phyloP scores from a whole-genome alignment of 2,329 filamentous ascomycete species.

The Colletotrichum simmondsii region DNA sequence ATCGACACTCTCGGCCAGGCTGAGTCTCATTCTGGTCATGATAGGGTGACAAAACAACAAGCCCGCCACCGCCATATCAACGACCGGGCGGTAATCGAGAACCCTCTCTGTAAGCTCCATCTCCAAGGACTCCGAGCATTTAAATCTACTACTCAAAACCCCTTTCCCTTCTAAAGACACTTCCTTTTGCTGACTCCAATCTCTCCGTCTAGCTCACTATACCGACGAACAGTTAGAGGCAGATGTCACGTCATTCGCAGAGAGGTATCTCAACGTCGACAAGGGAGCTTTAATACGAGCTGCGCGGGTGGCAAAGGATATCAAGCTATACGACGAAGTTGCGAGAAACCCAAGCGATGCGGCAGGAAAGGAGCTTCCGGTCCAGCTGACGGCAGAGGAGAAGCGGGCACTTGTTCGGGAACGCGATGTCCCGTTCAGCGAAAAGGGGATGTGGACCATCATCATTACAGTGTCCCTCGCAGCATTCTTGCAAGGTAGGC shows the following conservation, averaged over 20 bases:
- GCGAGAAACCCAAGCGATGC: slow-evolving; percentile 41
- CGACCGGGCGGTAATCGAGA: slow-evolving; percentile 49
- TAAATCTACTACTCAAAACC: neutral
- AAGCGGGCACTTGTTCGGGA: slow-evolving; percentile 50
- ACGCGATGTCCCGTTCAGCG: slow-evolving; percentile 50
- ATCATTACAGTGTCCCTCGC: slow-evolving; percentile 55
- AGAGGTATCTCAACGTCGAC: slow-evolving; percentile 43
- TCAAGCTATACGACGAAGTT: slow-evolving; percentile 50
- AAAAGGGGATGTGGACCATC: slow-evolving; percentile 51
- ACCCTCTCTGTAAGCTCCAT: slow-evolving; percentile 43
- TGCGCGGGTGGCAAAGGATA: slow-evolving; percentile 53
- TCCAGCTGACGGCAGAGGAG: slow-evolving; percentile 46
- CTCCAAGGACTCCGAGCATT: too few relatives aligned
- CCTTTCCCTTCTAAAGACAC: neutral
- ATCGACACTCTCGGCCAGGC: slow-evolving; percentile 15
- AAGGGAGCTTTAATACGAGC: slow-evolving; percentile 47
- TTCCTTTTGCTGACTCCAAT: neutral
- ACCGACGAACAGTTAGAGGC: slow-evolving; percentile 49
- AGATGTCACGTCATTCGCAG: slow-evolving; percentile 47
- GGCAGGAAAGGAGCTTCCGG: slow-evolving; percentile 41
- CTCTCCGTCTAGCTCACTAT: slow-evolving; percentile 44
- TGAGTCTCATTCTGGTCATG: slow-evolving; percentile 33
- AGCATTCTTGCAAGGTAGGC: slow-evolving; percentile 51
- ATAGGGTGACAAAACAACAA: slow-evolving; percentile 38
- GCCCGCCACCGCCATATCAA: slow-evolving; percentile 43